Conservation (phyloP, 1,284 basidiomycete genomes). For the Coniferiporia weirii region DNA sequence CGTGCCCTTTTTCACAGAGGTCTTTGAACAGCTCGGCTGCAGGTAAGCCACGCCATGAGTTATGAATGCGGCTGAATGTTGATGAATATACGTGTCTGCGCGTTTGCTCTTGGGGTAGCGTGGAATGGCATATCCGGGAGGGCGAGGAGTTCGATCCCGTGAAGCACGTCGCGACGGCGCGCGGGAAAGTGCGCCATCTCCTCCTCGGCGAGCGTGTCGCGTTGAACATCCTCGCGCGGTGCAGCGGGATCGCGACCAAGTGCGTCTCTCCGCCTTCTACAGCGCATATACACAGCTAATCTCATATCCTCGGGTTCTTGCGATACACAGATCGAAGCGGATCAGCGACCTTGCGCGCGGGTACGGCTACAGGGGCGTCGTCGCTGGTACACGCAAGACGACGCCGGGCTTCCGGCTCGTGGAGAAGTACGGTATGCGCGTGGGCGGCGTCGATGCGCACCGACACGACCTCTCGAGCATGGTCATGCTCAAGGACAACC, state of each 20-base stretch:
- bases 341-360: constrained; percentile 78
- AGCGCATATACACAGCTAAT: constrained; percentile 1
- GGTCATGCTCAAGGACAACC: constrained; percentile 99
- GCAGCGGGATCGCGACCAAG: constrained; percentile 96
- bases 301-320: no score
- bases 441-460: constrained; percentile 95
- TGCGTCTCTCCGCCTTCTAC: constrained; percentile 33
- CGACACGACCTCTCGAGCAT: constrained; percentile 96
- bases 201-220: constrained; percentile 95
- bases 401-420: constrained; percentile 97
- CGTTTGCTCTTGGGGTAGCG: constrained; percentile 45
- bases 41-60: constrained; percentile 48
- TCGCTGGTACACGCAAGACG: constrained; percentile 97
- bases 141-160: constrained; percentile 76
- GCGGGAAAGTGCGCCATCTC: constrained; percentile 82
- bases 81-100: neutral
- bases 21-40: constrained; percentile 89
- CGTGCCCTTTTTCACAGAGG: constrained; percentile 92
- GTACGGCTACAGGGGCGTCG: constrained; percentile 81
- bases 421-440: constrained; percentile 98
- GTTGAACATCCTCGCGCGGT: constrained; percentile 90
- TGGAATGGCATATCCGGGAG: constrained; percentile 90
- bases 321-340: constrained; percentile 57
- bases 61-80: neutral
- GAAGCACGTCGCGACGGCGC: constrained; percentile 89